A percentile compares a stretch with the other conserved stretches of the same genome.
phyloP scores from a whole-genome alignment of 768 basidiomycete species.

The Hericium rajendrae region DNA sequence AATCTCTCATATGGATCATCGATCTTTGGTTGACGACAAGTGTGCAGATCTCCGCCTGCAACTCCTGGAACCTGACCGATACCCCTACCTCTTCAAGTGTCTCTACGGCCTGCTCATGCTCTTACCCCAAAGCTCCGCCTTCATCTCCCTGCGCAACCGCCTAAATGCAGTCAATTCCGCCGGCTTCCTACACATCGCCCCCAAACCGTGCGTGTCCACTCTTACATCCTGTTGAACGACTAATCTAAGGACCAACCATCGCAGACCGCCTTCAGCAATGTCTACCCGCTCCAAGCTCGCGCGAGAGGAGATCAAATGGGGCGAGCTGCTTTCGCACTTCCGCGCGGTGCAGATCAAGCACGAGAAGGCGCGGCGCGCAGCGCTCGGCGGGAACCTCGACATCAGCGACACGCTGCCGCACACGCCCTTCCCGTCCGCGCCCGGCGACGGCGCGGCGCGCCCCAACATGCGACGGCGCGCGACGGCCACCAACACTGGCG shows the following conservation, averaged over 20 bases:
- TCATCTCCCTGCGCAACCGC: slow-evolving; percentile 88
- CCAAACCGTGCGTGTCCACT: slow-evolving; percentile 55
- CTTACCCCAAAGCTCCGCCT: slow-evolving; percentile 93
- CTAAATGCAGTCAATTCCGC: slow-evolving; percentile 92
- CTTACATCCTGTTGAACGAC: neutral
- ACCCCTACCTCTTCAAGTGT: slow-evolving; percentile 95
- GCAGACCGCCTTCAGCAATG: slow-evolving; percentile 20
- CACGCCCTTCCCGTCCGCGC: slow-evolving; percentile 8
- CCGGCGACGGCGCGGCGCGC: slow-evolving; percentile 20
- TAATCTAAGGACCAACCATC: neutral
- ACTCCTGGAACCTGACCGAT: slow-evolving; percentile 91
- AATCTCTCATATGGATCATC: neutral
- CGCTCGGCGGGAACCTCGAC: slow-evolving; percentile 38
- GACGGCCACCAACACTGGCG: slow-evolving; percentile 21
- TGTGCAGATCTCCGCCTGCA: slow-evolving; percentile 74
- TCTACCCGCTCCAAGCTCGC: slow-evolving; percentile 65
- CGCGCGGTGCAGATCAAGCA: slow-evolving; percentile 82
- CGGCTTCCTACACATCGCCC: slow-evolving; percentile 85
- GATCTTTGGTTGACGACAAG: slow-evolving; percentile 1
- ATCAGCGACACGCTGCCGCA: slow-evolving; percentile 46
- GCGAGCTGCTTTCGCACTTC: slow-evolving; percentile 88
- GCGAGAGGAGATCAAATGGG: slow-evolving; percentile 95
- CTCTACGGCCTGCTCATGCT: slow-evolving; percentile 96
- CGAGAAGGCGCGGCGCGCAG: slow-evolving; percentile 81
- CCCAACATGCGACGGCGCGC: slow-evolving; percentile 52